phyloP scores from a whole-genome alignment of 2,329 filamentous ascomycete species.

The Biscogniauxia sp. region DNA sequence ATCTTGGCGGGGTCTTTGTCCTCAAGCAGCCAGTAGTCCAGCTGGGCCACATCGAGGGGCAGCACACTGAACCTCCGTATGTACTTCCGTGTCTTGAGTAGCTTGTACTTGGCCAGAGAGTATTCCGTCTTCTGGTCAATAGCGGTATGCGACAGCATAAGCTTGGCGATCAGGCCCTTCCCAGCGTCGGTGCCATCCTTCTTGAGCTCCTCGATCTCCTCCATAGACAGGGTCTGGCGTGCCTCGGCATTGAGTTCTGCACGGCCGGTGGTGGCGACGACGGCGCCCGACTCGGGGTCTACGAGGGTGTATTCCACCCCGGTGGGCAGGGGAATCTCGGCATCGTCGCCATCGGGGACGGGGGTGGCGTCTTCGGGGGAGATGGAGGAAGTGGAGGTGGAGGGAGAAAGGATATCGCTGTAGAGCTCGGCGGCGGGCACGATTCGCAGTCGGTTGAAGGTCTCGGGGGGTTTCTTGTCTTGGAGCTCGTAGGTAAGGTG shows the following conservation, averaged over 20 bases:
- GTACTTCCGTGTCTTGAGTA: constrained; percentile 93
- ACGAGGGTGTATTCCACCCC: constrained; percentile 46
- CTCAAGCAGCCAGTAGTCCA: constrained; percentile 74
- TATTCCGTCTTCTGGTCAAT: constrained; percentile 94
- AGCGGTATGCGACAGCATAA: constrained; percentile 83
- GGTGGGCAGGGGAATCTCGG: constrained; percentile 41
- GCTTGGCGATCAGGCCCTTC: constrained; percentile 87
- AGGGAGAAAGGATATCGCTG: constrained; percentile 65
- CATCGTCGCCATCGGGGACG: constrained; percentile 36
- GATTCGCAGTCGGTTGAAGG: constrained; percentile 69
- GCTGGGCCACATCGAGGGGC: constrained; percentile 73
- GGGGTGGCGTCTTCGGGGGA: constrained; percentile 36
- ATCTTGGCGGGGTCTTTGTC: constrained; percentile 80
- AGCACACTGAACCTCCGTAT: constrained; percentile 81
- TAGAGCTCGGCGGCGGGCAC: constrained; percentile 81
- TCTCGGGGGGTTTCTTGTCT: constrained; percentile 64
- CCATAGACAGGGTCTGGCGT: constrained; percentile 74
- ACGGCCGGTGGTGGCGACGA: constrained; percentile 55
- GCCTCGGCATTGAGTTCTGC: constrained; percentile 60
- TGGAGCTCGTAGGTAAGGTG: constrained; percentile 88
- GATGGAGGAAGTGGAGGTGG: constrained; percentile 32
- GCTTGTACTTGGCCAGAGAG: constrained; percentile 91
- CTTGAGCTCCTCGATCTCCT: constrained; percentile 72
- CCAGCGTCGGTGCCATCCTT: constrained; percentile 74
- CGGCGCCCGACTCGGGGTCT: constrained; percentile 44